Base-by-base conservation (phyloP, 495 filamentous ascomycete species). In the Lasiosphaeris hirsuta region DNA sequence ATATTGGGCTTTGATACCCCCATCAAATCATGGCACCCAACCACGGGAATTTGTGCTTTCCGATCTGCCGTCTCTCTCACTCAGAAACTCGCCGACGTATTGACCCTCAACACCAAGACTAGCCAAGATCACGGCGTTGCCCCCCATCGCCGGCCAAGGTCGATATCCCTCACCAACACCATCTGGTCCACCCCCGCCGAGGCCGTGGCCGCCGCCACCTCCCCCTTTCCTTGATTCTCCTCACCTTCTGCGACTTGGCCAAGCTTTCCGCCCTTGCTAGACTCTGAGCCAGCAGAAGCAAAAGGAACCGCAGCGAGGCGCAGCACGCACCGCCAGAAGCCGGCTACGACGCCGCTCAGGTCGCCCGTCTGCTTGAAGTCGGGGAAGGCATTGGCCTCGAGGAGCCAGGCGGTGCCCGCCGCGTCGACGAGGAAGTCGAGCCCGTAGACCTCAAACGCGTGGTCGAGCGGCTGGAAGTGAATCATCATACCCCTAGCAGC, bases 361-460 rank as follows among this genome's bases (percentile, higher is more conserved):
- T 82, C 84, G 2, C 94, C 93, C 10, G 90, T 96, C 81, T 97
- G 93, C 65, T 71, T 83, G 64, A 97, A 97, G 72, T 98, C 94
- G 44, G 94, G 94, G 70, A 92, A 98, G 0, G 93, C 88, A 73
- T 98, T 98, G n/a, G 96, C 81, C 77, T 98, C 94, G 50, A 98
- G 70, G 64, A 97, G 71, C 80, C 82, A 96, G 17, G 84, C 81
- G 3, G 56, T 78, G 0, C 84, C 84, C 4, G 59, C 45, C 5
- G 70, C 80, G 69, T 92, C 90, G 10, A 96, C 85, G 59, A 98
- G 62, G 67, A 95, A 98, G 66, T 98, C 94, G 19, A 97, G 63
- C 1, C 94, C 94, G 66, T 88, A 98, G 18, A 96, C 72, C 78
- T 98, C 94, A 65, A 97, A 97, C 2, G 86, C 89, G 65, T 94